Conservation (phyloP, 805 yeast genomes). For the Nakazawaea ernobii region DNA sequence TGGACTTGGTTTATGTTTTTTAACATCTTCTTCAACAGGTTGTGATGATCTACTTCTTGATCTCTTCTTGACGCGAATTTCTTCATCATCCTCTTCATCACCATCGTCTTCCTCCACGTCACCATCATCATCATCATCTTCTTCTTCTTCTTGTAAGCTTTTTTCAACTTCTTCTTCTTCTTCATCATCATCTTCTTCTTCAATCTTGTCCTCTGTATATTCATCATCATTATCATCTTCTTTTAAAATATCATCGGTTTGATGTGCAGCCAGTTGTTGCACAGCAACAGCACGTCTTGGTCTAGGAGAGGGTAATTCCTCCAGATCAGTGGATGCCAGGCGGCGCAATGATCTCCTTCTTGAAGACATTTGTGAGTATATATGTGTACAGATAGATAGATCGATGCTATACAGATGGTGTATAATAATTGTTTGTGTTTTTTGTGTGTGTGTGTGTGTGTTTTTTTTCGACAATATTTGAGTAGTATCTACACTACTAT, state of each 20-base stretch:
- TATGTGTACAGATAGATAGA: not conserved
- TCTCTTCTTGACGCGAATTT: slow-evolving; percentile 15
- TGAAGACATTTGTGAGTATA: not conserved
- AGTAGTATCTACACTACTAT: too few relatives aligned
- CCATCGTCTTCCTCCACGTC: slow-evolving; percentile 19
- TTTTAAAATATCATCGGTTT: slow-evolving; percentile 6
- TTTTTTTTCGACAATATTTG: not conserved
- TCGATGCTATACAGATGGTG: too few relatives aligned
- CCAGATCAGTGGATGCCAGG: not conserved
- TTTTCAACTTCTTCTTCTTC: slow-evolving; percentile 24
- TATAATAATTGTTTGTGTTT: too few relatives aligned
- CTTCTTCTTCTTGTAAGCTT: slow-evolving; percentile 20
- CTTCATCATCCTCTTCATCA: slow-evolving; percentile 17
- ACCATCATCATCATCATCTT: slow-evolving; percentile 20
- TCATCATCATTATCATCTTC: slow-evolving; percentile 18
- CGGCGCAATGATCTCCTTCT: slow-evolving; percentile 6
- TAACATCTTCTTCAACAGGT: slow-evolving; percentile 9
- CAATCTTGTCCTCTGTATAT: slow-evolving; percentile 20
- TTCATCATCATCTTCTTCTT: slow-evolving; percentile 24
- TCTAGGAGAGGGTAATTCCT: not conserved
- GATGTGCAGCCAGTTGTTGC: slow-evolving; percentile 13
- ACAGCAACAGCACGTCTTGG: not conserved
- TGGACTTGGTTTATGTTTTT: slow-evolving; percentile 20
- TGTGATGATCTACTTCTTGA: slow-evolving; percentile 6
- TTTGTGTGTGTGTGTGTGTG: not conserved